These are phyloP conservation scores for Penicillium palitans DNA, from an alignment of 2,329 filamentous ascomycete genomes.

Conservation along the genomic window DNA sequence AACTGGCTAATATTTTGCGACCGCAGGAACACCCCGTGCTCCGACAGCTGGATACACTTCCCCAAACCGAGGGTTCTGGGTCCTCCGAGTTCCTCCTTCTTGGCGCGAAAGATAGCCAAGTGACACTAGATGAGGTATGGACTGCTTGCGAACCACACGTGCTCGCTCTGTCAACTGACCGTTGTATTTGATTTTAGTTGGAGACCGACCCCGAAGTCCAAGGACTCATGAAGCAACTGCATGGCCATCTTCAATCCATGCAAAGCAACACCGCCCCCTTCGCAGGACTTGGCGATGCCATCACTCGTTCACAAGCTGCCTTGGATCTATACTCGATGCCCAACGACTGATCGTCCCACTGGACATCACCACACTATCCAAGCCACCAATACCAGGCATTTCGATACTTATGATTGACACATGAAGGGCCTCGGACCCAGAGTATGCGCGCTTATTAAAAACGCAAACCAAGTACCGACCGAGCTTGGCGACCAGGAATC, in stretches of 20 bases:
- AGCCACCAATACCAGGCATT: not conserved
- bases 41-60: constrained; percentile 34
- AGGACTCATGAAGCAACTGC: constrained; percentile 42
- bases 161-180: constrained; percentile 12
- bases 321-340: constrained; percentile 33
- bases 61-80: constrained; percentile 14
- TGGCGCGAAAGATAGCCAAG: constrained; percentile 25
- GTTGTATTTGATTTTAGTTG: constrained; percentile 28
- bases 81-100: constrained; percentile 32
- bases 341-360: constrained; percentile 31
- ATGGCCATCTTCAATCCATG: constrained; percentile 48
- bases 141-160: not conserved
- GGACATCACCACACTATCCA: not conserved
- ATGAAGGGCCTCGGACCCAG: constrained; percentile 28
- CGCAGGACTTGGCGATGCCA: constrained; percentile 39
- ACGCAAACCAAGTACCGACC: not conserved
- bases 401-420: constrained; percentile 26
- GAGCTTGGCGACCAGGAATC: not conserved
- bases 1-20: constrained; percentile 16
- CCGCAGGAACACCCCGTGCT: constrained; percentile 45
- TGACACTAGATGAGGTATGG: constrained; percentile 38
- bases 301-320: constrained; percentile 40
- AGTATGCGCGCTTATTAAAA: not conserved
- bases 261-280: constrained; percentile 43
- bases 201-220: constrained; percentile 40